A percentile compares a stretch with the other conserved stretches of the same genome.
These are phyloP conservation scores for Hypoxylon sp. DNA, from an alignment of 2,329 filamentous ascomycete genomes.

Conservation along the genomic window DNA sequence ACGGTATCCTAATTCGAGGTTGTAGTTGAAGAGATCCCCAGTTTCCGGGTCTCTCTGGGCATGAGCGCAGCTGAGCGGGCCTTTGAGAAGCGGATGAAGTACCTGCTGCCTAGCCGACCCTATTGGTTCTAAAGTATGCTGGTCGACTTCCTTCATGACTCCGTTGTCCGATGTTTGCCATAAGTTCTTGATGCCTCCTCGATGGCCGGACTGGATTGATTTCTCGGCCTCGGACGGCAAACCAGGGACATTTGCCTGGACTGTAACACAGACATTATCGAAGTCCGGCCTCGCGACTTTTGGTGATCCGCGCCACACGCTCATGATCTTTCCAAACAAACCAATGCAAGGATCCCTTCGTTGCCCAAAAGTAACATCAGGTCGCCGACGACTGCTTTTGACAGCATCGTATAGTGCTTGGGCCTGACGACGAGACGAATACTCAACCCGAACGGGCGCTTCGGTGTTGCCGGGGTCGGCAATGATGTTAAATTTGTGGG, in stretches of 20 bases:
- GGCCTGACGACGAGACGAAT: conserved; percentile 79
- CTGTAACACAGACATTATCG: conserved; percentile 76
- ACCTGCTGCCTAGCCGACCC: conserved; percentile 71
- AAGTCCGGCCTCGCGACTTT: conserved; percentile 51
- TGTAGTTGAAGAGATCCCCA: conserved; percentile 86
- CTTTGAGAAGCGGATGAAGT: conserved; percentile 78
- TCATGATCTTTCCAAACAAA: conserved; percentile 79
- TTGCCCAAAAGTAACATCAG: conserved; percentile 76
- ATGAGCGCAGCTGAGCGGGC: conserved; percentile 78
- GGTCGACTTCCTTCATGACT: conserved; percentile 73
- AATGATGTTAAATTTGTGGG: conserved; percentile 80
- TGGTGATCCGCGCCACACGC: conserved; percentile 63
- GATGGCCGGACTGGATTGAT: conserved; percentile 54
- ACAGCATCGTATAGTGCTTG: conserved; percentile 74
- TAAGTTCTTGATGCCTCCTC: conserved; percentile 62
- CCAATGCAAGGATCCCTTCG: conserved; percentile 81
- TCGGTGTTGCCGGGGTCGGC: conserved; percentile 49
- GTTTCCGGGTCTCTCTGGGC: conserved; percentile 78
- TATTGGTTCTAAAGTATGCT: conserved; percentile 79
- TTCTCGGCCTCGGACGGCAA: conserved; percentile 52
- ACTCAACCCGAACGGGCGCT: conserved; percentile 66
- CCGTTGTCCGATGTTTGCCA: conserved; percentile 71
- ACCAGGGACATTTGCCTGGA: conserved; percentile 76
- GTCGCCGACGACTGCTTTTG: conserved; percentile 69
- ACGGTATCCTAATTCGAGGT: conserved; percentile 73